A percentile compares a stretch with the other conserved stretches of the same genome.
phyloP scores from a whole-genome alignment of 2,329 filamentous ascomycete species.

The Macrophomina pseudophaseolina region DNA sequence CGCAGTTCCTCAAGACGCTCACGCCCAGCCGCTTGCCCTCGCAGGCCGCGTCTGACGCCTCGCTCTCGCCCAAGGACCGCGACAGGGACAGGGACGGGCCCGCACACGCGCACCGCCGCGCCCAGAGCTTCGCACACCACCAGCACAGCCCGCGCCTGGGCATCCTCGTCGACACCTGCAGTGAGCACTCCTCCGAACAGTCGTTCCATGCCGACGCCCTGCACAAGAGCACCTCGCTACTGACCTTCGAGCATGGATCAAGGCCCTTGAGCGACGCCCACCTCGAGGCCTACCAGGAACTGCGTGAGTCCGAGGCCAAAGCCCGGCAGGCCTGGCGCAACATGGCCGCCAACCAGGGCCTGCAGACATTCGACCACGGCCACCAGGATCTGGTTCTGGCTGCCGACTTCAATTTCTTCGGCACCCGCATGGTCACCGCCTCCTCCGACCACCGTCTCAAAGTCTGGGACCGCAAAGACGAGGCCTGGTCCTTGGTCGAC shows the following conservation, averaged over 20 bases:
- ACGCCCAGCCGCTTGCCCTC: constrained; percentile 45
- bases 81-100: constrained; percentile 17
- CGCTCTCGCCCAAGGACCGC: constrained; percentile 31
- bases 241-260: constrained; percentile 25
- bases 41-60: constrained; percentile 45
- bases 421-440: constrained; percentile 87
- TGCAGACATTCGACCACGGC: constrained; percentile 70
- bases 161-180: constrained; percentile 3
- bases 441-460: constrained; percentile 92
- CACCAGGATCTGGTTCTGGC: constrained; percentile 83
- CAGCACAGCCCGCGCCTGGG: constrained; percentile 1
- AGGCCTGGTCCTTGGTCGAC: constrained; percentile 81
- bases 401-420: constrained; percentile 89
- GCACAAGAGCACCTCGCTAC: constrained; percentile 20
- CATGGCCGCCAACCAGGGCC: constrained; percentile 46
- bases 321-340: constrained; percentile 39
- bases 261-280: constrained; percentile 12
- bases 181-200: constrained; percentile 5
- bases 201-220: constrained; percentile 10
- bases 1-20: constrained; percentile 41
- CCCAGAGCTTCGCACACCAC: constrained; percentile 8
- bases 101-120: constrained; percentile 11
- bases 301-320: constrained; percentile 24
- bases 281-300: constrained; percentile 17
- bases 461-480: constrained; percentile 81